These are phyloP conservation scores for Salix udensis DNA, from an alignment of 345 rosid species.

Conservation along the genomic window DNA sequence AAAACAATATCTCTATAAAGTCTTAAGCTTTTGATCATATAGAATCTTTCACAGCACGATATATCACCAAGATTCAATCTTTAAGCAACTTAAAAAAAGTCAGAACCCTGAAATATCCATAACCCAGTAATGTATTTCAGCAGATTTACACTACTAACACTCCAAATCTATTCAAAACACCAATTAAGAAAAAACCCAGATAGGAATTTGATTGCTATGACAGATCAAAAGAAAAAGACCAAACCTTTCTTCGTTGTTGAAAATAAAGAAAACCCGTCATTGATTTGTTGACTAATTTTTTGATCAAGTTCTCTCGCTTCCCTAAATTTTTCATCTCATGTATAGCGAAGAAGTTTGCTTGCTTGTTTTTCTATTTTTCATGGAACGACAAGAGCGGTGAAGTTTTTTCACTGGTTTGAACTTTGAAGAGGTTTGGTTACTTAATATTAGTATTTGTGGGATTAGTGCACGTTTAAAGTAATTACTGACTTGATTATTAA, in stretches of 20 bases:
- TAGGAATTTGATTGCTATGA: constrained; percentile 2
- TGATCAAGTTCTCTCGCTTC: background rate
- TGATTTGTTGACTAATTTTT: background rate
- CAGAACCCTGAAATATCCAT: constrained; percentile 21
- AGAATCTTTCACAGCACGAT: background rate
- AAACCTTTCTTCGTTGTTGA: constrained; percentile 18
- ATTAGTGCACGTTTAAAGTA: background rate
- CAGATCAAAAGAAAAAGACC: constrained; percentile 8
- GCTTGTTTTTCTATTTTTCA: background rate
- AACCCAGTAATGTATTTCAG: constrained; percentile 9
- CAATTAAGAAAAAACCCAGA: constrained; percentile 17
- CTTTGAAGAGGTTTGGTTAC: background rate
- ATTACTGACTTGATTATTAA: background rate
- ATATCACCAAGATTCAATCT: background rate
- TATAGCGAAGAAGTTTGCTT: background rate
- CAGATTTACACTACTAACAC: background rate
- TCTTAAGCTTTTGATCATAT: constrained; percentile 1
- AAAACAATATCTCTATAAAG: background rate
- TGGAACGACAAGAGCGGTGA: background rate
- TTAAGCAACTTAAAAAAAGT: background rate
- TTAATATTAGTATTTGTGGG: background rate
- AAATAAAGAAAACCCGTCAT: constrained; percentile 13
- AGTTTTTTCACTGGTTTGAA: background rate
- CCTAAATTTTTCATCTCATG: background rate
- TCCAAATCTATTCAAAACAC: constrained; percentile 3